Base-by-base conservation (phyloP, 352 stramenopile species). In the Globisporangium middletonii region DNA sequence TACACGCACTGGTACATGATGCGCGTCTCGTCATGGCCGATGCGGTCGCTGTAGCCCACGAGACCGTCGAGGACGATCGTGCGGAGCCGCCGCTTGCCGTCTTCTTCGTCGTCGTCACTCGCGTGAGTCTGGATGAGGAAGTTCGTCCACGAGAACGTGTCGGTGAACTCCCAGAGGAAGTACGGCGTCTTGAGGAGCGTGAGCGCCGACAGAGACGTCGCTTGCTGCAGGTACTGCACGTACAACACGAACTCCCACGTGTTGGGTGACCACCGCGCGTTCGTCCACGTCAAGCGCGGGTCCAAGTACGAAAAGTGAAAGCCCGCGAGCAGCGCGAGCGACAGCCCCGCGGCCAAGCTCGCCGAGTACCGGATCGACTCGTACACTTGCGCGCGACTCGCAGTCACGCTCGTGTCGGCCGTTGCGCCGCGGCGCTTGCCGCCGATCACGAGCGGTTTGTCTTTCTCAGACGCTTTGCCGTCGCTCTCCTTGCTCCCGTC, bases 181-280 rank as follows among this genome's bases (percentile, higher is more conserved):
- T 66, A 65, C 27, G 75, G 75, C 42, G 62, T 67, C 33, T 73
- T 66, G 19, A 63, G 33, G 26, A 77, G 54, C 28, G 64, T 69
- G 43, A 77, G 53, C 7, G 74, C 63, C n/a, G 74, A 83, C 2
- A 83, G 50, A 19, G 67, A 75, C 30, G 51, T 62, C 9, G 79
- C 45, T 19, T 77, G 69, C 53, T 84, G 72, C 15, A 84, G 38
- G 55, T 77, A 82, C 26, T 58, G 52, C 1, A 69, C 50, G 59
- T 77, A 82, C 12, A 77, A 41, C n/a, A 77, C 42, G n/a, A 79
- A 60, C 50, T 84, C 75, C 72, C 72, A 82, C 4, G 72, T 67
- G 55, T 82, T 84, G 19, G 70, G 59, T 9, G 51, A 56, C 63
- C 63, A 70, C 15, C 23, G 26, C 3, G 44, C 16, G 6, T 46